Conservation (phyloP, 306 rosid species). For the Cajanus cajan region DNA sequence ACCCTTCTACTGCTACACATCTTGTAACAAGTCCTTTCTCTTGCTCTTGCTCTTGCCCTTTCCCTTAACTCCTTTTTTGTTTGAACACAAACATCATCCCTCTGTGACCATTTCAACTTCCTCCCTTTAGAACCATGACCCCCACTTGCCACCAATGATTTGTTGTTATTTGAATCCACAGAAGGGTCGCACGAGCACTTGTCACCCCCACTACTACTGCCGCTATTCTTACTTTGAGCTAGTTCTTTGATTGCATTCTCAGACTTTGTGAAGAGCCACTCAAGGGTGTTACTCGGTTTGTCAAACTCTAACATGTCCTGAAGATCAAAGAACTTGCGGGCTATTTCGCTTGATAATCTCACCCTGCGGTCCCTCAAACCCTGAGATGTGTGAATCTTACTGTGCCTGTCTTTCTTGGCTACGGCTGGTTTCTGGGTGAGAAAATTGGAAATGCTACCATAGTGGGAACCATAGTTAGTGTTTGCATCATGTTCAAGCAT, state of each 20-base stretch:
- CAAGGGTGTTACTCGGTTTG: constrained; percentile 87
- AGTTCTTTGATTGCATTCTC: constrained; percentile 59
- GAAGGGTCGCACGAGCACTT: constrained; percentile 19
- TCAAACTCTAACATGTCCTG: constrained; percentile 90
- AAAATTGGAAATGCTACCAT: constrained; percentile 29
- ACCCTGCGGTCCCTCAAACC: constrained; percentile 87
- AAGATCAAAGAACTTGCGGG: constrained; percentile 88
- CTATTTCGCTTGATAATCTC: constrained; percentile 69
- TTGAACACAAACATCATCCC: constrained; percentile 17
- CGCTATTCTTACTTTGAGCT: constrained; percentile 31
- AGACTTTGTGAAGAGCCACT: constrained; percentile 78
- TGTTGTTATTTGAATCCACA: constrained; percentile 29
- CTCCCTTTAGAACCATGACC: constrained; percentile 19
- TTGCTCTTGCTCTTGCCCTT: constrained; percentile 78
- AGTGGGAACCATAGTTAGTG: neutral
- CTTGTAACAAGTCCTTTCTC: constrained; percentile 72
- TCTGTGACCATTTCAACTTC: constrained; percentile 36
- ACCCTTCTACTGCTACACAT: constrained; percentile 17
- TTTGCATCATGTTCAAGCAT: constrained; percentile 29
- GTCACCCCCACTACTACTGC: neutral
- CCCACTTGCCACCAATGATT: neutral
- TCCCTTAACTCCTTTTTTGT: constrained; percentile 54
- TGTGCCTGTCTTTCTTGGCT: constrained; percentile 75
- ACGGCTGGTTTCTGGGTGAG: constrained; percentile 31
- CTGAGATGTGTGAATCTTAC: constrained; percentile 88